Evolutionary conservation across 2,329 filamentous ascomycete genomes (phyloP).

Genomic region (Colletotrichum tofieldiae): DNA sequence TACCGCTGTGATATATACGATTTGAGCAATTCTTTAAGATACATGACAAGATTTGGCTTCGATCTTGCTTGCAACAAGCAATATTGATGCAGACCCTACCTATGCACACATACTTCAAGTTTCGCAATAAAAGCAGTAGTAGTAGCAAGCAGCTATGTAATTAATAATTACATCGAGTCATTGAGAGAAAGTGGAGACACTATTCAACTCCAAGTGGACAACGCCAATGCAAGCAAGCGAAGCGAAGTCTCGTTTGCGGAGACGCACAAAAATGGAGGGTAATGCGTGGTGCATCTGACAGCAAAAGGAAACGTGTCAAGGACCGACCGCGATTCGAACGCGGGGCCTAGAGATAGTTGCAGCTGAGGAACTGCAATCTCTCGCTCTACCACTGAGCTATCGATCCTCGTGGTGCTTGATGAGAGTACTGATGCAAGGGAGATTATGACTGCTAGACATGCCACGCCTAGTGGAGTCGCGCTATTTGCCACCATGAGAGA

Average conservation of each 20-base stretch:
- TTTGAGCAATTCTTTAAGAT: no score
- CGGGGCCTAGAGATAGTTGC: slow-evolving; percentile 33
- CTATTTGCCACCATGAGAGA: neutral
- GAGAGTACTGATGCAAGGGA: rapidly evolving
- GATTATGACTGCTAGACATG: neutral
- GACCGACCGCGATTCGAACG: slow-evolving; percentile 36
- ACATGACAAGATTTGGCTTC: no score
- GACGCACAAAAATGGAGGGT: slow-evolving; percentile 18
- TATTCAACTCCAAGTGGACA: slow-evolving; percentile 2
- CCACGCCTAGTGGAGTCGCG: neutral
- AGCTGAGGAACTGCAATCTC: slow-evolving; percentile 28
- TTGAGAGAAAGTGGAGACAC: neutral
- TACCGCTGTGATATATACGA: neutral
- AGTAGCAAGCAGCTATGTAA: neutral
- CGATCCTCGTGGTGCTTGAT: slow-evolving; percentile 8
- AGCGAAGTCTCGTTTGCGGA: slow-evolving; percentile 4
- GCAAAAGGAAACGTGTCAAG: neutral
- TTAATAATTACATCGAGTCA: neutral
- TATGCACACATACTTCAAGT: neutral
- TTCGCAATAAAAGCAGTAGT: neutral
- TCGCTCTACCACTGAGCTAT: slow-evolving; percentile 42
- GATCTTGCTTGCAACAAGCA: no score
- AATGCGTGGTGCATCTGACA: no score
- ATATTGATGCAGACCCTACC: neutral
- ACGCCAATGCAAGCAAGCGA: neutral